These are phyloP conservation scores for Hermanozyma aechmeae DNA, from an alignment of 805 yeast genomes.

Conservation along the genomic window DNA sequence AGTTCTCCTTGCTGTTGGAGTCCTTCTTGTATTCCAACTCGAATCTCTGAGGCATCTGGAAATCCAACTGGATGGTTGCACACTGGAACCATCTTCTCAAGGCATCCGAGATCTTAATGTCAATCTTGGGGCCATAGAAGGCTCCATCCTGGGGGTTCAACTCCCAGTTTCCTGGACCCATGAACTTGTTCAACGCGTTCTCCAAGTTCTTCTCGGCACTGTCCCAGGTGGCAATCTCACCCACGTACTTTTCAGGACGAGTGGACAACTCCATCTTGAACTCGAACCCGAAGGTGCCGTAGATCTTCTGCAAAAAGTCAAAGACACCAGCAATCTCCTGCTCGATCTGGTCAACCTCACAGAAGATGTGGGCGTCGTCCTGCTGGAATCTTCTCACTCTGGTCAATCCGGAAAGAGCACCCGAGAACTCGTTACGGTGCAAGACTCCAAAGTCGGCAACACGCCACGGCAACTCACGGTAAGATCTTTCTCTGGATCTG, in stretches of 20 bases:
- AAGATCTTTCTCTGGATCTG: slow-evolving; percentile 87
- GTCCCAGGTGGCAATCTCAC: slow-evolving; percentile 92
- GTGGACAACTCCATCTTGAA: slow-evolving; percentile 96
- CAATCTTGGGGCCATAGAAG: slow-evolving; percentile 92
- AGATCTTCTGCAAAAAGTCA: slow-evolving; percentile 75
- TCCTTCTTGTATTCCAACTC: slow-evolving; percentile 76
- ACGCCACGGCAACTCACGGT: slow-evolving; percentile 97
- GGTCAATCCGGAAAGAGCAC: slow-evolving; percentile 85
- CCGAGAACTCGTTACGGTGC: slow-evolving; percentile 93
- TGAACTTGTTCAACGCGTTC: slow-evolving; percentile 69
- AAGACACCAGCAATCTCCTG: slow-evolving; percentile 75
- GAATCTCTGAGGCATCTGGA: slow-evolving; percentile 94
- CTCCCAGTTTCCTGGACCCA: slow-evolving; percentile 82
- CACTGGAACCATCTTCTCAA: slow-evolving; percentile 96
- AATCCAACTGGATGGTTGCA: slow-evolving; percentile 97
- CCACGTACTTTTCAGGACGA: slow-evolving; percentile 93
- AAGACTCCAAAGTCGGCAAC: slow-evolving; percentile 97
- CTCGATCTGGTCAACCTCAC: slow-evolving; percentile 86
- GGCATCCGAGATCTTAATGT: slow-evolving; percentile 91
- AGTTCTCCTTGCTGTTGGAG: slow-evolving; percentile 44
- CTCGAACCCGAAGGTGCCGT: slow-evolving; percentile 89
- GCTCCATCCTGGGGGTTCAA: slow-evolving; percentile 97
- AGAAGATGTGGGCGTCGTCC: slow-evolving; percentile 98
- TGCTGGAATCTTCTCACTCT: slow-evolving; percentile 99
- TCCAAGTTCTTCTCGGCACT: slow-evolving; percentile 80